Percentiles rank a stretch among this genome's conserved stretches.
These are phyloP conservation scores for Begonia fuchsioides DNA, from an alignment of 306 rosid species.

Conservation along the genomic window DNA sequence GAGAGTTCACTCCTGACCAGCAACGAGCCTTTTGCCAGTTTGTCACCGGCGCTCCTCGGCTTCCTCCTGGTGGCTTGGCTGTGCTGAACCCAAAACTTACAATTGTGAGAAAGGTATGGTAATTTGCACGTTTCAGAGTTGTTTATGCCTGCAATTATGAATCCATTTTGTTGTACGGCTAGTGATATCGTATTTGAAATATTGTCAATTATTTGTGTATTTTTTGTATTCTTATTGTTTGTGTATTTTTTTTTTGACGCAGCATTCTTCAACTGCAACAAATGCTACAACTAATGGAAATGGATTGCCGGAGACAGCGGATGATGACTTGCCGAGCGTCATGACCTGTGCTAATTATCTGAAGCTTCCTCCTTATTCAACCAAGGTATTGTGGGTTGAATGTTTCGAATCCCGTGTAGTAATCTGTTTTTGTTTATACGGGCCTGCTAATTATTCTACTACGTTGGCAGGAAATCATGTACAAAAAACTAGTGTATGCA, in stretches of 20 bases:
- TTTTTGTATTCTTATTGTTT: neutral
- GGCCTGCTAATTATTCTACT: slow-evolving; percentile 6
- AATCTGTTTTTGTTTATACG: no score
- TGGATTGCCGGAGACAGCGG: slow-evolving; percentile 72
- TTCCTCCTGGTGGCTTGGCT: slow-evolving; percentile 92
- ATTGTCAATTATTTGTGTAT: neutral
- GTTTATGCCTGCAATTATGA: neutral
- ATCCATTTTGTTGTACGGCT: no score
- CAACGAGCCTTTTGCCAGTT: slow-evolving; percentile 95
- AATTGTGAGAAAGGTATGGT: slow-evolving; percentile 85
- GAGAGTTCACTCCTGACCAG: slow-evolving; percentile 81
- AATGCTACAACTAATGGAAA: slow-evolving; percentile 58
- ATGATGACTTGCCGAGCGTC: slow-evolving; percentile 96
- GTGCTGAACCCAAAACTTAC: slow-evolving; percentile 88
- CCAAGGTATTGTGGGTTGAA: slow-evolving; percentile 42
- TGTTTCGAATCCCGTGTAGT: neutral
- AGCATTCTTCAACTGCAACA: slow-evolving; percentile 60
- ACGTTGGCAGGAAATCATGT: slow-evolving; percentile 73
- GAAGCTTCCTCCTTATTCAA: slow-evolving; percentile 97
- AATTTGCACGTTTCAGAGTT: neutral
- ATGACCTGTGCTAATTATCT: slow-evolving; percentile 99
- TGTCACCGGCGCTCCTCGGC: slow-evolving; percentile 96
- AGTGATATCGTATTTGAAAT: neutral
- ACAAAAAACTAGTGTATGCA: slow-evolving; percentile 89
- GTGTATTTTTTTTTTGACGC: slow-evolving; percentile 16